Evolutionary conservation across 805 yeast genomes (phyloP).

Genomic region (Wickerhamomyces rabaulensis): DNA sequence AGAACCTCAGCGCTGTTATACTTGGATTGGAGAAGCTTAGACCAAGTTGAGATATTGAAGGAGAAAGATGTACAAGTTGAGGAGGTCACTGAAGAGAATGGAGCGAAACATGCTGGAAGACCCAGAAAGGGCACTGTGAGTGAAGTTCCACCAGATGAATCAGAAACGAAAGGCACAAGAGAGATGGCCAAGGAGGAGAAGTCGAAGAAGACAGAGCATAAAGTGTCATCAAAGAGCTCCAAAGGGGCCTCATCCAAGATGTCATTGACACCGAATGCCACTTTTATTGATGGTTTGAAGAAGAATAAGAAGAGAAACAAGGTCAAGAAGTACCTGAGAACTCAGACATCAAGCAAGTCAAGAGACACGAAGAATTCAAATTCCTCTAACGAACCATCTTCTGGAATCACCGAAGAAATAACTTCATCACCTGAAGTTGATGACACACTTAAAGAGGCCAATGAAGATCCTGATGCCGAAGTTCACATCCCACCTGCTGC

Average conservation of each 20-base stretch:
- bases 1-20: conserved; percentile 83
- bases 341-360: conserved; percentile 13
- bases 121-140: conserved; percentile 19
- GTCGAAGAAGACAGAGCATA: not conserved
- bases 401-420: not conserved
- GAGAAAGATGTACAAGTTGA: not conserved
- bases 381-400: not conserved
- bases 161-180: not conserved
- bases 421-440: not conserved
- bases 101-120: conserved; percentile 10
- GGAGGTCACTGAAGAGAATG: not conserved
- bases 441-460: not conserved
- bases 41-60: conserved; percentile 36
- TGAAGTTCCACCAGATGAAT: conserved; percentile 9
- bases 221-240: not conserved
- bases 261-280: not conserved
- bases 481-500: conserved; percentile 60
- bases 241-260: not conserved
- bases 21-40: conserved; percentile 77
- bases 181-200: not conserved
- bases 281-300: not conserved
- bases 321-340: conserved; percentile 16
- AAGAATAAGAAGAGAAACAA: conserved; percentile 8
- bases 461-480: conserved; percentile 6
- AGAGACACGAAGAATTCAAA: not conserved